Conservation (phyloP, 2,329 filamentous ascomycete genomes). For the Scleromitrula shiraiana region DNA sequence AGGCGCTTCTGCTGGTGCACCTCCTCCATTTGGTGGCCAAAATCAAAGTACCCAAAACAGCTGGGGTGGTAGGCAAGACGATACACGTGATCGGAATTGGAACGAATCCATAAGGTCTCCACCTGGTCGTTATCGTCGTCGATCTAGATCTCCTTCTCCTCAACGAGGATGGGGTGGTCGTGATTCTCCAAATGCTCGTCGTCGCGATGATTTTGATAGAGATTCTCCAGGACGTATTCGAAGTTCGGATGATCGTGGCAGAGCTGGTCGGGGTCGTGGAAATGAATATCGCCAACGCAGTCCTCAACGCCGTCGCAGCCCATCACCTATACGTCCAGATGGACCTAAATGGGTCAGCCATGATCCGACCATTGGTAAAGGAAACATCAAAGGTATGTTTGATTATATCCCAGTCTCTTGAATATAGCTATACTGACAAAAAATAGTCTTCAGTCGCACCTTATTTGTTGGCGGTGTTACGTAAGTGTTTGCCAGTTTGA, state of each 20-base stretch:
- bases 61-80: constrained; percentile 31
- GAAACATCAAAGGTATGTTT: constrained; percentile 64
- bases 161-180: constrained; percentile 63
- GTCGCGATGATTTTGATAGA: constrained; percentile 54
- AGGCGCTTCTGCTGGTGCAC: constrained; percentile 22
- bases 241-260: constrained; percentile 43
- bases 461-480: constrained; percentile 95
- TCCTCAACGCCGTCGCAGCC: constrained; percentile 62
- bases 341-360: constrained; percentile 70
- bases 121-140: constrained; percentile 43
- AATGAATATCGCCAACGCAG: constrained; percentile 83
- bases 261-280: constrained; percentile 43
- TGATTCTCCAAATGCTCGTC: constrained; percentile 40
- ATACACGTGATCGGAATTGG: constrained; percentile 47
- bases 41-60: constrained; percentile 33
- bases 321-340: constrained; percentile 41
- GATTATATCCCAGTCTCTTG: constrained; percentile 5
- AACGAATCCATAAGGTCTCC: constrained; percentile 53
- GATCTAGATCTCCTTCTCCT: constrained; percentile 74
- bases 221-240: constrained; percentile 56
- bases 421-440: constrained; percentile 17
- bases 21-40: constrained; percentile 24
- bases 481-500: constrained; percentile 41
- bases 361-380: constrained; percentile 65
- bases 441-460: constrained; percentile 75